Evolutionary conservation across 352 stramenopile genomes (phyloP).

Genomic region (Phytopythium boreale): DNA sequence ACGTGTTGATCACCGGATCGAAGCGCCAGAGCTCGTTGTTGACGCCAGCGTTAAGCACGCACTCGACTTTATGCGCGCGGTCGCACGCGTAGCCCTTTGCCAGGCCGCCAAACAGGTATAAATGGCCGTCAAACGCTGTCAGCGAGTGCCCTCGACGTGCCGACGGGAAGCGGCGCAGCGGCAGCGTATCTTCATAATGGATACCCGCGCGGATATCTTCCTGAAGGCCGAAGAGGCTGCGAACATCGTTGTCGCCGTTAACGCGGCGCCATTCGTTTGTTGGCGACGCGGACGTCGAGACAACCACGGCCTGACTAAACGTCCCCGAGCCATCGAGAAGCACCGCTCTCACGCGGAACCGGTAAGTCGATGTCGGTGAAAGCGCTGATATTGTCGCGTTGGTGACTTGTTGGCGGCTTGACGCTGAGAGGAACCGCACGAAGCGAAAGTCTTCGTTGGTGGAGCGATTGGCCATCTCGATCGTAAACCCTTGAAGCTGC

Average conservation of each 20-base stretch:
- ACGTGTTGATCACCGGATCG: slow-evolving; percentile 43
- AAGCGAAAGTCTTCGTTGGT: slow-evolving; percentile 57
- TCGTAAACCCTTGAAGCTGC: slow-evolving; percentile 37
- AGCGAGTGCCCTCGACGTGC: slow-evolving; percentile 60
- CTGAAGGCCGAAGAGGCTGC: slow-evolving; percentile 23
- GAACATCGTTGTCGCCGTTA: slow-evolving; percentile 18
- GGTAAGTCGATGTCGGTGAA: slow-evolving; percentile 30
- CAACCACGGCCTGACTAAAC: slow-evolving; percentile 29
- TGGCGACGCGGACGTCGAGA: slow-evolving; percentile 31
- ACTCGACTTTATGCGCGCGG: slow-evolving; percentile 37
- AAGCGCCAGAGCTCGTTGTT: slow-evolving; percentile 79
- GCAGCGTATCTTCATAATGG: slow-evolving; percentile 21
- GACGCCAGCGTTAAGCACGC: slow-evolving; percentile 26
- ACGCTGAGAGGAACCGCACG: slow-evolving; percentile 21
- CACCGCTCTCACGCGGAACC: slow-evolving; percentile 51
- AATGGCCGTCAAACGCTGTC: slow-evolving; percentile 35
- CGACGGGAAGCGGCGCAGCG: slow-evolving; percentile 39
- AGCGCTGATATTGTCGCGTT: slow-evolving; percentile 27
- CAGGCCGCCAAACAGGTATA: slow-evolving; percentile 70
- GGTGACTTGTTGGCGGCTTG: background rate
- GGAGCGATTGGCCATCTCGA: slow-evolving; percentile 63
- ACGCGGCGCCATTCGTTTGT: slow-evolving; percentile 42
- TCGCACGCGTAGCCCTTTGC: slow-evolving; percentile 60
- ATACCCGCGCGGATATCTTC: slow-evolving; percentile 30
- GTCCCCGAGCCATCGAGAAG: slow-evolving; percentile 32